A percentile compares a stretch with the other conserved stretches of the same genome.
Evolutionary conservation across 140 eudicot species (phyloP).

Genomic region (Senecio squalidus): DNA sequence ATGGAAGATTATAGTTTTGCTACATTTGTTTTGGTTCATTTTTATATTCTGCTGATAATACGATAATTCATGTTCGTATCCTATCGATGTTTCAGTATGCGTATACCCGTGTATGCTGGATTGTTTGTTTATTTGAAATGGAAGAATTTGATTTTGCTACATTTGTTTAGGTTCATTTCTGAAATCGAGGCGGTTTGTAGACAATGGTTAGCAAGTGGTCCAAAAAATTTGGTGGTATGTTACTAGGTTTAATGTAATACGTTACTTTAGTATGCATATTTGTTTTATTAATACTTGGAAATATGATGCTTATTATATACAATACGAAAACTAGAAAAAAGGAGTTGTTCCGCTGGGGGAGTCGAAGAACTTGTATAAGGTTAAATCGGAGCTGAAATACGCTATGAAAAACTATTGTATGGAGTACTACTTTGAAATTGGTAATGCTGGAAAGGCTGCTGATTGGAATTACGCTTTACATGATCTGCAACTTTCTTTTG

Average conservation of each 20-base stretch:
- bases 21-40: neutral
- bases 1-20: too few species aligned
- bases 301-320: neutral
- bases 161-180: slow-evolving; percentile 66
- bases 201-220: slow-evolving; percentile 84
- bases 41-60: too few species aligned
- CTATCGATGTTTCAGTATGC: neutral
- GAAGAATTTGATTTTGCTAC: neutral
- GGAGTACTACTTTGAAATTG: too few species aligned
- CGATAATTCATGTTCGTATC: too few species aligned
- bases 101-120: too few species aligned
- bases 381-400: too few species aligned
- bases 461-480: slow-evolving; percentile 66
- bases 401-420: too few species aligned
- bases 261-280: slow-evolving; percentile 13
- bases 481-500: slow-evolving; percentile 85
- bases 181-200: slow-evolving; percentile 94
- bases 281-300: slow-evolving; percentile 11
- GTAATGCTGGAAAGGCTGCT: too few species aligned
- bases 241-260: slow-evolving; percentile 17
- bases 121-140: neutral
- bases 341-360: slow-evolving; percentile 52
- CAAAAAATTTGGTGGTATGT: slow-evolving; percentile 70
- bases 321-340: slow-evolving; percentile 52
- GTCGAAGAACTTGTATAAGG: slow-evolving; percentile 53